Conservation (phyloP, 306 rosid genomes). For the Vicia faba region DNA sequence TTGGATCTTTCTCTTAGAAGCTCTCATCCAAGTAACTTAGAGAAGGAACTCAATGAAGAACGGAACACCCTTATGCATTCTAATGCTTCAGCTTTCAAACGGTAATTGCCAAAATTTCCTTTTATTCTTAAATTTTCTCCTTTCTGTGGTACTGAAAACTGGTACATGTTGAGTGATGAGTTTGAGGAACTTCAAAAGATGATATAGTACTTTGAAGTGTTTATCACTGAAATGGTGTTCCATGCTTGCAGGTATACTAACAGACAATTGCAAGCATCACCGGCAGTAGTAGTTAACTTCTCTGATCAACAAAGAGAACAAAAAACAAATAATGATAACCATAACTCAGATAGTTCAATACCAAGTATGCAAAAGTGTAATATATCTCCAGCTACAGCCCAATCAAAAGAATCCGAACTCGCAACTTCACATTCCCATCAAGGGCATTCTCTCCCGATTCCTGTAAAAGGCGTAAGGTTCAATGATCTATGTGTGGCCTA, state of each 20-base stretch:
- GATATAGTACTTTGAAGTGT: slow-evolving; percentile 1
- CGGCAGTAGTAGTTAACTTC: slow-evolving; percentile 40
- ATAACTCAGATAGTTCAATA: slow-evolving; percentile 51
- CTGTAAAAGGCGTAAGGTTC: slow-evolving; percentile 64
- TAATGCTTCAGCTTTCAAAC: slow-evolving; percentile 80
- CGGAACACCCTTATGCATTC: slow-evolving; percentile 70
- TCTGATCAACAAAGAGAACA: slow-evolving; percentile 53
- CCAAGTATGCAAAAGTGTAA: slow-evolving; percentile 52
- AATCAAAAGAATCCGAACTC: slow-evolving; percentile 67
- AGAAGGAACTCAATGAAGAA: slow-evolving; percentile 58
- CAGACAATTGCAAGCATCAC: slow-evolving; percentile 56
- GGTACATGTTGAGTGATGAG: not conserved
- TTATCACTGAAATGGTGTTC: slow-evolving; percentile 32
- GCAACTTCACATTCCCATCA: slow-evolving; percentile 53
- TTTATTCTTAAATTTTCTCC: slow-evolving; percentile 9
- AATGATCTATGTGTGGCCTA: slow-evolving; percentile 49
- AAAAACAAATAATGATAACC: slow-evolving; percentile 50
- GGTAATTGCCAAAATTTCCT: slow-evolving; percentile 50
- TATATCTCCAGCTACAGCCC: slow-evolving; percentile 52
- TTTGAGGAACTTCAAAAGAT: slow-evolving; percentile 17
- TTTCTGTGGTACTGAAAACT: not conserved
- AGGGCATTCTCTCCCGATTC: slow-evolving; percentile 60
- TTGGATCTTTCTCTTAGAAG: slow-evolving; percentile 91
- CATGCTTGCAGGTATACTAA: slow-evolving; percentile 74
- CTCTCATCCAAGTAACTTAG: slow-evolving; percentile 53